These are phyloP conservation scores for Daldinia decipiens DNA, from an alignment of 495 filamentous ascomycete species.

Conservation along the genomic window DNA sequence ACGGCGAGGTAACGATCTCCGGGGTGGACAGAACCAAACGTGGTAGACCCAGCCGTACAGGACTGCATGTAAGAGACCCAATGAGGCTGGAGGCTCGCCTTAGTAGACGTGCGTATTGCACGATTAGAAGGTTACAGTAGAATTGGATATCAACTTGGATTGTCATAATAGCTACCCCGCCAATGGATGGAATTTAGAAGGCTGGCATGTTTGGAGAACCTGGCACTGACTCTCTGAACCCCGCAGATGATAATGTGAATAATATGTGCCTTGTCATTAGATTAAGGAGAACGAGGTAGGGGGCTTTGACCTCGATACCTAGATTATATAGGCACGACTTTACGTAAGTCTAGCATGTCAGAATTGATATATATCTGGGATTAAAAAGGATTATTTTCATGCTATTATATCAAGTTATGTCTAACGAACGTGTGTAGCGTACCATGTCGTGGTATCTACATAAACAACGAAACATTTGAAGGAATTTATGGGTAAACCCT, in stretches of 20 bases:
- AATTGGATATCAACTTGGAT: conserved; percentile 1
- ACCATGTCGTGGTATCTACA: background rate
- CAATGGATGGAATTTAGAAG: conserved; percentile 11
- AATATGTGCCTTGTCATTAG: background rate
- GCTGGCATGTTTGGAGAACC: conserved; percentile 26
- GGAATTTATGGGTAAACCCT: background rate
- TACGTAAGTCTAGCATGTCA: too few relatives aligned
- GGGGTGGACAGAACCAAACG: background rate
- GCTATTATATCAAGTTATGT: too few relatives aligned
- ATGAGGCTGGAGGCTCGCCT: background rate
- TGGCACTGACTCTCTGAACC: background rate
- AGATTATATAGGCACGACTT: background rate
- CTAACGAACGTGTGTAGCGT: background rate
- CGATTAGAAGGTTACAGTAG: conserved; percentile 28
- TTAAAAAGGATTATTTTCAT: too few relatives aligned
- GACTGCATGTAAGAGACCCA: background rate
- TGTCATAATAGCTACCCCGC: conserved; percentile 31
- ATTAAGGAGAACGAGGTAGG: background rate
- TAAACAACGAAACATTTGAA: background rate
- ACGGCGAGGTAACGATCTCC: background rate
- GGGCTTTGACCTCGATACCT: background rate
- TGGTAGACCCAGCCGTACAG: background rate
- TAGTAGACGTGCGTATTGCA: conserved; percentile 1
- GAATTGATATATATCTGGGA: background rate
- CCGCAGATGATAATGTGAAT: background rate